phyloP scores from a whole-genome alignment of 139 green algal species.

The Coelastrella sp. region DNA sequence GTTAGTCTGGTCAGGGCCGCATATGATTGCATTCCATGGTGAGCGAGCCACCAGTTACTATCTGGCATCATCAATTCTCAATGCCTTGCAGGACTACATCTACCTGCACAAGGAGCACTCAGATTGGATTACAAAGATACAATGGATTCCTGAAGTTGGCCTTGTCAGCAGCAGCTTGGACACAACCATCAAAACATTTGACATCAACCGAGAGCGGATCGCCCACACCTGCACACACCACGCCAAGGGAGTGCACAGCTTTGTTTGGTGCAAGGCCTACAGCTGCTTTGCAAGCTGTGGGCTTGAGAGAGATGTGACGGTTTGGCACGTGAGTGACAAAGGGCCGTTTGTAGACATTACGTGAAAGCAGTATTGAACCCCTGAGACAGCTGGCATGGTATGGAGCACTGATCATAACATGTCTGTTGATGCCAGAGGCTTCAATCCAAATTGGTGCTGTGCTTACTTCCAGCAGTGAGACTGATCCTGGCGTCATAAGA shows the following conservation, averaged over 20 bases:
- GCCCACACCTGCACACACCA: constrained; percentile 77
- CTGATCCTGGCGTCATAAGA: no score
- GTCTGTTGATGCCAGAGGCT: no score
- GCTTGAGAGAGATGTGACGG: constrained; percentile 80
- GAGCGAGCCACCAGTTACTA: no score
- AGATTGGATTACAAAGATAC: constrained; percentile 86
- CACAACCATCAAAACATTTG: constrained; percentile 72
- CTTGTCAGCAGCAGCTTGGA: constrained; percentile 81
- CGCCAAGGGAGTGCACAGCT: constrained; percentile 75
- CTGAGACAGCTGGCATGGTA: no score
- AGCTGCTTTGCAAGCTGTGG: constrained; percentile 81
- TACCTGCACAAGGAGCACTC: constrained; percentile 81
- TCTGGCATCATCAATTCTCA: background rate
- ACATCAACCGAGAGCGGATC: constrained; percentile 59
- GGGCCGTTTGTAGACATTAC: no score
- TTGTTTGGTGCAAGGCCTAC: constrained; percentile 84
- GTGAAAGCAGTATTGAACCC: no score
- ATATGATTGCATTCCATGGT: no score
- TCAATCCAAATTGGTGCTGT: no score
- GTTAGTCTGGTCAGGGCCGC: no score
- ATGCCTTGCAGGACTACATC: constrained; percentile 64
- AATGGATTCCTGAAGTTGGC: constrained; percentile 77
- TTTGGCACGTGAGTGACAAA: constrained; percentile 75
- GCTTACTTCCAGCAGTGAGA: no score
- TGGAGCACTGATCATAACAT: no score